A percentile compares a stretch with the other conserved stretches of the same genome.
phyloP scores from a whole-genome alignment of 2,329 filamentous ascomycete species.

The Stemphylium lycopersici region DNA sequence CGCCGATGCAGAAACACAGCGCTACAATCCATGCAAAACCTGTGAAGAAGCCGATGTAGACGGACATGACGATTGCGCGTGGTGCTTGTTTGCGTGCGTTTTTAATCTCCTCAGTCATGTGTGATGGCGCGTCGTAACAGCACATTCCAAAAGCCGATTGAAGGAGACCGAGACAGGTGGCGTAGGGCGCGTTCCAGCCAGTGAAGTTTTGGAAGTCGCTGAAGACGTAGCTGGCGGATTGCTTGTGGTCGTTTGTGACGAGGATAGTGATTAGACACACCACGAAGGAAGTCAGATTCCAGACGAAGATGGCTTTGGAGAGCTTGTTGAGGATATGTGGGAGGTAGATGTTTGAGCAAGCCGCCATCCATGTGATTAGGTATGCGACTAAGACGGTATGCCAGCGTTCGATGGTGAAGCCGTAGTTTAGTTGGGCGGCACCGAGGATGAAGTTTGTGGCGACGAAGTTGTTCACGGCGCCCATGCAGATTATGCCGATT shows the following conservation, averaged over 20 bases:
- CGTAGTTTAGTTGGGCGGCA: conserved; percentile 59
- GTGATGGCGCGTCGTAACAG: conserved; percentile 56
- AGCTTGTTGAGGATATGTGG: conserved; percentile 60
- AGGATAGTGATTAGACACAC: conserved; percentile 60
- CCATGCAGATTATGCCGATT: conserved; percentile 58
- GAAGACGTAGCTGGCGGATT: conserved; percentile 62
- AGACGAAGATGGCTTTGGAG: conserved; percentile 57
- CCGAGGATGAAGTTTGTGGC: conserved; percentile 63
- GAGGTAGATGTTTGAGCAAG: conserved; percentile 58
- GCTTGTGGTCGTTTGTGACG: conserved; percentile 61
- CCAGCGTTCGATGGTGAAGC: conserved; percentile 62
- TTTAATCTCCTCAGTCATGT: conserved; percentile 64
- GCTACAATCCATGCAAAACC: conserved; percentile 51
- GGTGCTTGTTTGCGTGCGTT: conserved; percentile 59
- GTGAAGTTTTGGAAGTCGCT: conserved; percentile 61
- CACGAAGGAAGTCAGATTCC: conserved; percentile 61
- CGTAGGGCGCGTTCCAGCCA: conserved; percentile 59
- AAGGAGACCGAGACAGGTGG: conserved; percentile 60
- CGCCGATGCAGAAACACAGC: conserved; percentile 51
- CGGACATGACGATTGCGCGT: conserved; percentile 48
- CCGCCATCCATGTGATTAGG: conserved; percentile 53
- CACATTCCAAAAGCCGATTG: conserved; percentile 63
- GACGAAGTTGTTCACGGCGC: conserved; percentile 62
- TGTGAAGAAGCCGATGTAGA: conserved; percentile 50
- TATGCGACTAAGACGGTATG: conserved; percentile 62